Percentiles rank a stretch among this genome's conserved stretches.
These are phyloP conservation scores for Endogone sp. DNA, from an alignment of 192 early-diverging fungal species.

Conservation along the genomic window DNA sequence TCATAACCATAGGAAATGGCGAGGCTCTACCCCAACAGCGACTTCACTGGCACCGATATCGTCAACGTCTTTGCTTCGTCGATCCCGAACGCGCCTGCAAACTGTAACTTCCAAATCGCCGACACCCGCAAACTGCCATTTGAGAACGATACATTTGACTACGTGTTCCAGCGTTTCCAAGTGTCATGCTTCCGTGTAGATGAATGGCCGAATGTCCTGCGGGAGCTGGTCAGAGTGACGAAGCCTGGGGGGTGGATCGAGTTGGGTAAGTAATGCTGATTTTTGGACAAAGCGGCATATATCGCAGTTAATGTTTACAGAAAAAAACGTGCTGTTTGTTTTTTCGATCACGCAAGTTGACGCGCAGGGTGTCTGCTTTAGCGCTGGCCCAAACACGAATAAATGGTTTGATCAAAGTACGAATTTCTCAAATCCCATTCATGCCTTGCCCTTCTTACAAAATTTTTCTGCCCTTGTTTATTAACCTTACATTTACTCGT, in stretches of 20 bases:
- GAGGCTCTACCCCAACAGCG: not conserved
- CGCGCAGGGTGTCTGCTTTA: not conserved
- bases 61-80: not conserved
- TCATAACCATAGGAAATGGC: not conserved
- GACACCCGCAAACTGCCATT: not conserved
- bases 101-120: not conserved
- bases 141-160: not conserved
- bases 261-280: not conserved
- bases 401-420: not conserved
- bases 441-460: too few relatives aligned
- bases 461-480: too few relatives aligned
- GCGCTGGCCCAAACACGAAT: not conserved
- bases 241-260: not conserved
- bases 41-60: not conserved
- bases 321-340: too few relatives aligned
- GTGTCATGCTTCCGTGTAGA: not conserved
- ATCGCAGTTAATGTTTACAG: too few relatives aligned
- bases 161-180: not conserved
- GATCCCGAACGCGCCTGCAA: not conserved
- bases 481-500: too few relatives aligned
- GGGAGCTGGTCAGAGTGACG: not conserved
- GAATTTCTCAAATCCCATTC: not conserved
- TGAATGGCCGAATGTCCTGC: not conserved
- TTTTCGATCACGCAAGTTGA: too few relatives aligned
- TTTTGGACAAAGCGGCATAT: too few relatives aligned